These are phyloP conservation scores for Vitis rotundifolia DNA, from an alignment of 164 flowering plant species.

Conservation along the genomic window DNA sequence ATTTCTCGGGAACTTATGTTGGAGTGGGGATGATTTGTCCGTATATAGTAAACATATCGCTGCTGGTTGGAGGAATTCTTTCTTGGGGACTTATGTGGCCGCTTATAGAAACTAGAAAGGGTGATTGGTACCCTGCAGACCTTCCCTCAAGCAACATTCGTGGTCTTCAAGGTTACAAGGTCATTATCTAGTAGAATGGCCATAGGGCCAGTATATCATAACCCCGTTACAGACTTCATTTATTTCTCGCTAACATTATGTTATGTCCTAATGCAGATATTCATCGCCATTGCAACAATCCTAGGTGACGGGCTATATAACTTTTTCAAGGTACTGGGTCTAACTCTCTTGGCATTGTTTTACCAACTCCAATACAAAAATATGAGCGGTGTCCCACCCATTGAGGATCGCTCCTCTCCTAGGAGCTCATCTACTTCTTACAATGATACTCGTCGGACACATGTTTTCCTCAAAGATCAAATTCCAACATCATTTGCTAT, in stretches of 20 bases:
- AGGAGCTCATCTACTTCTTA: conserved; percentile 13
- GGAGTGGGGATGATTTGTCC: conserved; percentile 35
- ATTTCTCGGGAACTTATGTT: conserved; percentile 28
- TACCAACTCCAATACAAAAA: conserved; percentile 19
- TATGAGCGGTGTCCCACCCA: conserved; percentile 7
- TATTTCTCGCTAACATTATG: background rate
- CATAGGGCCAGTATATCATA: background rate
- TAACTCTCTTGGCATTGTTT: conserved; percentile 24
- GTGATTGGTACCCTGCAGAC: conserved; percentile 38
- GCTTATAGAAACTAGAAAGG: conserved; percentile 32
- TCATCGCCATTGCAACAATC: conserved; percentile 49
- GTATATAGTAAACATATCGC: conserved; percentile 39
- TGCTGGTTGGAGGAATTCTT: conserved; percentile 47
- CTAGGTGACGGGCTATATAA: conserved; percentile 55
- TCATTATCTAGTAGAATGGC: background rate
- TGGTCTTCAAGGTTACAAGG: conserved; percentile 48
- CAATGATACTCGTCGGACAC: conserved; percentile 29
- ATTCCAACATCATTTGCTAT: conserved; percentile 37
- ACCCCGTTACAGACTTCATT: background rate
- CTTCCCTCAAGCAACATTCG: conserved; percentile 21
- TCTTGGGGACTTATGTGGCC: conserved; percentile 72
- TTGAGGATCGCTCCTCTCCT: conserved; percentile 11
- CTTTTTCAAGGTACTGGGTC: conserved; percentile 40
- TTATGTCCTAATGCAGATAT: conserved; percentile 28
- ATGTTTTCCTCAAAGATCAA: conserved; percentile 40